Evolutionary conservation across 2,329 filamentous ascomycete genomes (phyloP).

Genomic region (Emergomyces pasteurianus): DNA sequence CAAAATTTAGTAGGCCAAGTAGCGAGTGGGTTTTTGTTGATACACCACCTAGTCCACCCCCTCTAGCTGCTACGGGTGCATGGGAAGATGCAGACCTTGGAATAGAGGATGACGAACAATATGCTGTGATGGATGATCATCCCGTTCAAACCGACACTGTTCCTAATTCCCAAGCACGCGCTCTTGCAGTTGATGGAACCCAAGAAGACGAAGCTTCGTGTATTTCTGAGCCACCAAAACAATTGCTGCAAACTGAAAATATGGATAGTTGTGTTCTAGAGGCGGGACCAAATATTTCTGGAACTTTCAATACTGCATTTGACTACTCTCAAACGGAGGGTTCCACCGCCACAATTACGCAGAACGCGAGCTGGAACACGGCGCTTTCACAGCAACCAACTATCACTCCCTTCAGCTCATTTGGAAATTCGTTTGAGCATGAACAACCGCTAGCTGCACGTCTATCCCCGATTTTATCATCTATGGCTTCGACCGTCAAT

Average conservation of each 20-base stretch:
- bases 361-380: neutral
- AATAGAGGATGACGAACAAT: neutral
- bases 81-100: conserved; percentile 6
- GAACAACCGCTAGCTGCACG: conserved; percentile 12
- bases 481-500: conserved; percentile 29
- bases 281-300: neutral
- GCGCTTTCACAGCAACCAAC: neutral
- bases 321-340: neutral
- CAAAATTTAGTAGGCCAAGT: conserved; percentile 55
- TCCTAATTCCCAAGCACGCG: neutral
- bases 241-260: conserved; percentile 2
- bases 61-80: conserved; percentile 3
- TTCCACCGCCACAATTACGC: neutral
- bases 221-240: neutral
- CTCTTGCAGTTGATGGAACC: neutral
- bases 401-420: neutral
- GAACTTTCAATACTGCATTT: neutral
- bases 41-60: conserved; percentile 53
- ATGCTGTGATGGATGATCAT: conserved; percentile 5
- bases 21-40: conserved; percentile 64
- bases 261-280: neutral
- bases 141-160: conserved; percentile 8
- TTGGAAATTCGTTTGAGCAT: neutral
- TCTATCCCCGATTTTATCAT: conserved; percentile 27
- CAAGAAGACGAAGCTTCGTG: neutral